Base-by-base conservation (phyloP, 2,329 filamentous ascomycete species). In the Incumbomyces lentus region DNA sequence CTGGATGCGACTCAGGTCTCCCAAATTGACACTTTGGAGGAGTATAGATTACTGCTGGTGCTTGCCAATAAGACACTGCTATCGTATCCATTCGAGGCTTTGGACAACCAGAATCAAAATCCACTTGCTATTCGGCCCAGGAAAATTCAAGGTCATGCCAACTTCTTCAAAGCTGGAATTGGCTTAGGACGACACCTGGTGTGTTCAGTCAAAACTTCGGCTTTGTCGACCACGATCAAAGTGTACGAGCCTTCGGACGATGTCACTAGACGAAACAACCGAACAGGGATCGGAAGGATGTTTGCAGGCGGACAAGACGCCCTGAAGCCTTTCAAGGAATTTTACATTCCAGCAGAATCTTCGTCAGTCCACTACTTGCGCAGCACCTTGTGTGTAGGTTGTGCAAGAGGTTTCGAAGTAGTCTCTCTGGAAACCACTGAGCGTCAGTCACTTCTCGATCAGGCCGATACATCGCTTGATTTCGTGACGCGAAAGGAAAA, bases 191-290 rank as follows among this genome's bases (percentile, higher is more conserved):
- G 92, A 52, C 92, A 96, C 62, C 74, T 98, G 45, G 92, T 98
- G 26, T 96, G 90, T 68, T 93, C 87, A 57, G 92, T 96, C 60
- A 96, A 95, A 71, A 94, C 87, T 34, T 90, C 85, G 14, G 86
- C 89, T 2, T 72, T 96, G 29, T 95, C 87, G 44, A 94, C 87
- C 12, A 96, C 90, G 1, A 95, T 98, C 72, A 96, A 96, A 68
- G 92, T 96, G n/a, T 96, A 87, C 66, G 90, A 98, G 68, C 92
- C 92, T 1, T 95, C 94, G 68, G 92, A 96, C 62, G 84, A 87
- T 52, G 84, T 94, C 74, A 83, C 84, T 46, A 92, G 89, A 70
- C 86, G 86, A 49, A 93, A 92, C 72, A 95, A 93, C 71, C 93
- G 95, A 63, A 92, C 89, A 59, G 90, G 92, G 14, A 82, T 98